Evolutionary conservation across 2,329 filamentous ascomycete species (phyloP).

Genomic region (Microsporum canis): DNA sequence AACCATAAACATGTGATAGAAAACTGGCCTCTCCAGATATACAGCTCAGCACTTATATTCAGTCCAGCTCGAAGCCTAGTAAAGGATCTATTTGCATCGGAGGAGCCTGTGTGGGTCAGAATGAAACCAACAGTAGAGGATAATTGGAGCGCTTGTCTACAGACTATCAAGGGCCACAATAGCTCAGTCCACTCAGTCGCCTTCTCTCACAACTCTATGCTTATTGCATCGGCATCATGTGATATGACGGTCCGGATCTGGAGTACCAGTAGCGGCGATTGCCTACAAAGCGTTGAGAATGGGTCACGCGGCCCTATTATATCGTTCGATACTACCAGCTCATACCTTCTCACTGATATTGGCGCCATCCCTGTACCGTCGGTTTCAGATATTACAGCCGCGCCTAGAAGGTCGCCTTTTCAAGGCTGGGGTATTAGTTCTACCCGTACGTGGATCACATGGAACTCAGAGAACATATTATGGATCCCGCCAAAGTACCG

Average conservation of each 20-base stretch:
- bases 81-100: background rate
- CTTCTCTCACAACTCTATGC: background rate
- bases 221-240: slow-evolving; percentile 51
- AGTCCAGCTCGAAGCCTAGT: background rate
- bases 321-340: background rate
- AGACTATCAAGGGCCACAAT: background rate
- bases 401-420: background rate
- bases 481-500: background rate
- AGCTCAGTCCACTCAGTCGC: background rate
- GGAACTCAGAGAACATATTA: background rate
- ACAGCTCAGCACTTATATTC: background rate
- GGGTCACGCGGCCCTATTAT: background rate
- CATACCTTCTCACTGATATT: background rate
- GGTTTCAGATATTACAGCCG: background rate
- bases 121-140: background rate
- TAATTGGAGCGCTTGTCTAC: slow-evolving; percentile 5
- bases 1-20: background rate
- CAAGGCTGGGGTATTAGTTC: background rate
- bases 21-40: background rate
- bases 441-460: background rate
- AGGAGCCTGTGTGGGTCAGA: slow-evolving; percentile 5
- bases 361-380: background rate
- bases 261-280: slow-evolving; percentile 45
- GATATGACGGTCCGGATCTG: slow-evolving; percentile 90
- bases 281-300: background rate